Conservation (phyloP, 805 yeast species). For the Yamadazyma phyllophila region DNA sequence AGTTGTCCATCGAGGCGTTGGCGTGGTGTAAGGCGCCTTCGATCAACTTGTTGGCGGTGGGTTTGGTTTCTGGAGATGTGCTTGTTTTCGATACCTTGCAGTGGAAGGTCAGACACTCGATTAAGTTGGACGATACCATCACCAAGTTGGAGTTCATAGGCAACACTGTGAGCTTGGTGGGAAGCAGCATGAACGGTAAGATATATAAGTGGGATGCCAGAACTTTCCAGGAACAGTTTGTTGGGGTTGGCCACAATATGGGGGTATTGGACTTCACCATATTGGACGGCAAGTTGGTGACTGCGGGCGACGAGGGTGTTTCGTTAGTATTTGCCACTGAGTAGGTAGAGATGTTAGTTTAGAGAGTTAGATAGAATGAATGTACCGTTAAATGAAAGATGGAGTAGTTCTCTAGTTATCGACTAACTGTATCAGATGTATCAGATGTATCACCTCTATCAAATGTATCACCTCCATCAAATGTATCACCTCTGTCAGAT, state of each 20-base stretch:
- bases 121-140: conserved; percentile 70
- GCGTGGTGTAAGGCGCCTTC: conserved; percentile 67
- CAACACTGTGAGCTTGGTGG: conserved; percentile 58
- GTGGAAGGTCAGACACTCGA: conserved; percentile 78
- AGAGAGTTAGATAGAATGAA: no score
- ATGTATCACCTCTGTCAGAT: no score
- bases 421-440: no score
- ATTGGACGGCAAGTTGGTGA: conserved; percentile 63
- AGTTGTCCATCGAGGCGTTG: conserved; percentile 55
- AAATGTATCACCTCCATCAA: no score
- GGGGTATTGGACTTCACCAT: conserved; percentile 86
- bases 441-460: no score
- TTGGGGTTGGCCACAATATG: conserved; percentile 89
- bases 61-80: conserved; percentile 87
- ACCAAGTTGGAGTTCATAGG: conserved; percentile 73
- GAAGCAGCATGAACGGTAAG: conserved; percentile 80
- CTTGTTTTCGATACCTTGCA: conserved; percentile 76
- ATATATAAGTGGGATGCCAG: conserved; percentile 87
- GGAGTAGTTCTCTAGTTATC: no score
- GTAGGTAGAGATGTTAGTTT: no score
- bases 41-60: conserved; percentile 68
- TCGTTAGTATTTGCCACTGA: conserved; percentile 58
- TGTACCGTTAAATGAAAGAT: no score
- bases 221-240: conserved; percentile 73
- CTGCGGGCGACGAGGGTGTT: conserved; percentile 98